phyloP scores from a whole-genome alignment of 2,329 filamentous ascomycete genomes.

The Orbilia ellipsospora region DNA sequence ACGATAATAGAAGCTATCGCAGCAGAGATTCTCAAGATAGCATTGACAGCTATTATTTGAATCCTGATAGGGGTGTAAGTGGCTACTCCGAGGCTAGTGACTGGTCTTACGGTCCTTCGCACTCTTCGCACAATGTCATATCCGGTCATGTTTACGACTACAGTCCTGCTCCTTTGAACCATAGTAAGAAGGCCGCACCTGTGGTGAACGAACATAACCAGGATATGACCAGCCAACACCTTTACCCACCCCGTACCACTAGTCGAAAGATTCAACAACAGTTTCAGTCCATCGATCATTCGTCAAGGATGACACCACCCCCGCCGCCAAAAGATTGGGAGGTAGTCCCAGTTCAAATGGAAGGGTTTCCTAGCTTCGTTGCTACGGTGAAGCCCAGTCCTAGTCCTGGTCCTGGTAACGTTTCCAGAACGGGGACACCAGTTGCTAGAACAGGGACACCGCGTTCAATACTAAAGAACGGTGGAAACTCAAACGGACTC shows the following conservation, averaged over 20 bases:
- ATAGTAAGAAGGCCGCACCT: constrained; percentile 7
- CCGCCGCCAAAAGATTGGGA: constrained; percentile 51
- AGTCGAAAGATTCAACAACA: not conserved
- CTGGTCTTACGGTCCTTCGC: constrained; percentile 36
- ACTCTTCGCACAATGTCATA: constrained; percentile 23
- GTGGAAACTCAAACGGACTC: constrained; percentile 18
- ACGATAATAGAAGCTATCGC: constrained; percentile 30
- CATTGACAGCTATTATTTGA: constrained; percentile 38
- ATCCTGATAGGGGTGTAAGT: constrained; percentile 26
- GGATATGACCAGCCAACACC: not conserved
- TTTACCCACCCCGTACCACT: constrained; percentile 2
- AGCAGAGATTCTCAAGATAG: constrained; percentile 25
- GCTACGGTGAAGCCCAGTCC: constrained; percentile 19
- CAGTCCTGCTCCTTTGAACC: not conserved
- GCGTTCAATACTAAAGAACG: constrained; percentile 18
- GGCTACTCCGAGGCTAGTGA: constrained; percentile 18
- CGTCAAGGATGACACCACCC: constrained; percentile 11
- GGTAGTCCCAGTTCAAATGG: constrained; percentile 28
- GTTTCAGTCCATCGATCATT: constrained; percentile 1
- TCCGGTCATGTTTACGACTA: not conserved
- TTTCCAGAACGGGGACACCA: too few species aligned
- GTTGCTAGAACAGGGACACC: constrained; percentile 11
- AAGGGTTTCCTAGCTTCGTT: constrained; percentile 19
- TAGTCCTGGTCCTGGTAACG: not conserved
- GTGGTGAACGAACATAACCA: not conserved